These are phyloP conservation scores for Rutstroemia sp. DNA, from an alignment of 2,329 filamentous ascomycete genomes.

Conservation along the genomic window DNA sequence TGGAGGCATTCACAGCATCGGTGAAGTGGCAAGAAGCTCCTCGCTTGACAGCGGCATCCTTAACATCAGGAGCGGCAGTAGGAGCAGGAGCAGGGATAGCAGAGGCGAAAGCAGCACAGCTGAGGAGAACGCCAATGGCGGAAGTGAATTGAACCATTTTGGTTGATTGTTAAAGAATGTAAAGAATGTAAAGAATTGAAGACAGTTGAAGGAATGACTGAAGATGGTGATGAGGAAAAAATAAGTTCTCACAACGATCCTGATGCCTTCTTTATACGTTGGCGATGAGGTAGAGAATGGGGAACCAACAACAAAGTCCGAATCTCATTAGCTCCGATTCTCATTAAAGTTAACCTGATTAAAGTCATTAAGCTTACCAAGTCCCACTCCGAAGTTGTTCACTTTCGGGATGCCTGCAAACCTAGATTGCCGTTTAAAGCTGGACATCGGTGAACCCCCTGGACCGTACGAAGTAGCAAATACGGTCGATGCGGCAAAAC, in stretches of 20 bases:
- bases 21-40: constrained; percentile 46
- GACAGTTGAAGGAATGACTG: neutral
- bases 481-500: too few species aligned
- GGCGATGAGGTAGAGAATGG: neutral
- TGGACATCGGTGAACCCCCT: too few species aligned
- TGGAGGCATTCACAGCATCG: constrained; percentile 39
- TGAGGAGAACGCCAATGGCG: constrained; percentile 16
- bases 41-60: constrained; percentile 9
- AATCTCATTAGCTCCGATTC: too few species aligned
- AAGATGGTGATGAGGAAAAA: neutral
- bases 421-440: too few species aligned
- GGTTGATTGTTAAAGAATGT: constrained; percentile 4
- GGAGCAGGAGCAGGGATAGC: constrained; percentile 16
- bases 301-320: too few species aligned
- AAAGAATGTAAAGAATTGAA: neutral
- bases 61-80: constrained; percentile 22
- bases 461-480: too few species aligned
- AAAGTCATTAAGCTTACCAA: too few species aligned
- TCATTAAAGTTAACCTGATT: too few species aligned
- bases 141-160: constrained; percentile 23
- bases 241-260: neutral
- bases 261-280: neutral
- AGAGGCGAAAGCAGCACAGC: constrained; percentile 13
- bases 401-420: too few species aligned
- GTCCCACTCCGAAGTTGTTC: too few species aligned